Evolutionary conservation across 805 yeast species (phyloP), one percentile per base, ranked within the genome.

Genomic region (Teunomyces atbi): DNA sequence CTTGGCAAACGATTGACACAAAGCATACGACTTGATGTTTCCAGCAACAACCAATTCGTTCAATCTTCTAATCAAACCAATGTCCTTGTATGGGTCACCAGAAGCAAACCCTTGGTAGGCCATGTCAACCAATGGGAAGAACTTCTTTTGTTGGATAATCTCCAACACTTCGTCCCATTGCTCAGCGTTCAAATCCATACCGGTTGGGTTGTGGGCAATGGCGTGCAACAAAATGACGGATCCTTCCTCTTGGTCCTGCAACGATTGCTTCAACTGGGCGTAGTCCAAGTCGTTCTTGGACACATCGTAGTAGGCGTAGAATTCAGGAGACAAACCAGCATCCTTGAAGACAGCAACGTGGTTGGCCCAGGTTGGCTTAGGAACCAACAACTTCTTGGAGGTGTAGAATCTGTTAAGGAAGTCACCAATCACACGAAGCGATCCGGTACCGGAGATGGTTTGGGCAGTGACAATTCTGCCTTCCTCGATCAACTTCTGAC

Each of bases 171-270:
- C 68, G 50, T 78, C 74, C 97, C 96, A 90, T 63, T 91, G 89
- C 52, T 81, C 87, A 21, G 70, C 67, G 13, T 89, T 81, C 50
- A 96, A 94, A 64, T 91, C 97, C 65, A 91, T 82, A 53, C 97
- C 98, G 15, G 97, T 92, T 45, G 98, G 98, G 74, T 91, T 92
- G 73, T 91, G 97, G 60, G 97, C 94, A 64, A 97, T 90, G 6
- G 96, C 96, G 67, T 91, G 98, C 50, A 91, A 77, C 46, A 91
- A 74, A 18, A 90, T 84, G 44, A 81, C 78, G 18, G 84, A 73
- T 21, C 86, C 88, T 28, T 70, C 70, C 26, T 78, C 78, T 33
- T 83, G 83, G 29, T 65, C 59, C 19, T 71, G 57, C 41, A 90
- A 67, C 44, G 88, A 87, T 28, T 64, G 63, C 43, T 86, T 61